These are phyloP conservation scores for Ophiobolus disseminans DNA, from an alignment of 2,329 filamentous ascomycete species.

Conservation along the genomic window DNA sequence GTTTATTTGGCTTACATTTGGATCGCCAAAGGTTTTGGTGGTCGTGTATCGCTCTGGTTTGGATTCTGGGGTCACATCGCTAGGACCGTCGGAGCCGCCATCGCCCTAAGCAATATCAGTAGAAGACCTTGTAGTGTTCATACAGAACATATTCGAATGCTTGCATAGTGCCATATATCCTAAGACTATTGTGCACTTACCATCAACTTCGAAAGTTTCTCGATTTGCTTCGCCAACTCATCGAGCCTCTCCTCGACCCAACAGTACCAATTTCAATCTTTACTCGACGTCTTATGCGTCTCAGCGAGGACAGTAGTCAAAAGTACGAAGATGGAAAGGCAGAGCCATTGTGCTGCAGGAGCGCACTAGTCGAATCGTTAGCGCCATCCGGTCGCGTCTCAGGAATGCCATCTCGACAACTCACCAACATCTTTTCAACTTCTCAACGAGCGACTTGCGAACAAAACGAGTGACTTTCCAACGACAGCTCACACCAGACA, in stretches of 20 bases:
- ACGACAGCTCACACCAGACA: slow-evolving; percentile 1
- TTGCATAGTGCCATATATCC: background rate
- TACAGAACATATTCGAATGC: background rate
- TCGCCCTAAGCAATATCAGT: too few relatives aligned
- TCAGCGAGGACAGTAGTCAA: slow-evolving; percentile 5
- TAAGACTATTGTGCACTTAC: background rate
- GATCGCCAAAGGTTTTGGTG: too few relatives aligned
- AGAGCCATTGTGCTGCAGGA: slow-evolving; percentile 15
- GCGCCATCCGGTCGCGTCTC: too few relatives aligned
- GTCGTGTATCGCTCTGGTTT: too few relatives aligned
- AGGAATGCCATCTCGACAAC: slow-evolving; percentile 1
- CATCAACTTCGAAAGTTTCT: background rate
- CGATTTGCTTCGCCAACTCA: background rate
- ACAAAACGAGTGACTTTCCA: slow-evolving; percentile 5
- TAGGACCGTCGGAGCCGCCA: too few relatives aligned
- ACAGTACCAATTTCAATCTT: slow-evolving; percentile 3
- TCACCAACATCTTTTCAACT: slow-evolving; percentile 16
- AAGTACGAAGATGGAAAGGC: slow-evolving; percentile 10
- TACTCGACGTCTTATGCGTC: background rate
- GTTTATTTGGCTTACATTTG: too few relatives aligned
- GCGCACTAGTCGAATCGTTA: slow-evolving; percentile 11
- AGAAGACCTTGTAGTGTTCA: background rate
- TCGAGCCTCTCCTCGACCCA: background rate
- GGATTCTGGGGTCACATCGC: too few relatives aligned
- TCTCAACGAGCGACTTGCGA: slow-evolving; percentile 3